Evolutionary conservation across 306 rosid species (phyloP), one percentile per base, ranked within the genome.

Genomic region (Cucurbita maxima): DNA sequence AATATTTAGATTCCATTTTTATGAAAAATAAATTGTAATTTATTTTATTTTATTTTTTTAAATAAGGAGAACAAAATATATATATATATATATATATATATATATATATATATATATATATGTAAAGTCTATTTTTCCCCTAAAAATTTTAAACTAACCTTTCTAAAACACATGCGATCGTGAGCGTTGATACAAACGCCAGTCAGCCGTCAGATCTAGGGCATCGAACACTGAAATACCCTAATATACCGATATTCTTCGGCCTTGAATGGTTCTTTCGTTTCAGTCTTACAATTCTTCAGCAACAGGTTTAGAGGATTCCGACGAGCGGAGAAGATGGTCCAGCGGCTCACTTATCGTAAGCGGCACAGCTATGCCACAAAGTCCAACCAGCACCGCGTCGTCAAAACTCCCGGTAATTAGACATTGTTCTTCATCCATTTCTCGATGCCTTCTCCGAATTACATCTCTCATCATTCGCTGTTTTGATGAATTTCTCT

Each of bases 171-270:
- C 34, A 10, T 16, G 13, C 25, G 48, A 61, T 61, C 48, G 69
- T 8, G 22, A 61, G 69, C 69, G 48, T 61, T 37, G 69, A 16
- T 61, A 4, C 25, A 37, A 61, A 38, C 48, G 45, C 22, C 6
- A 37, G 38, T 61, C 9, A 56, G 40, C 79, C 86, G 77, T 84
- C 71, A 15, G 86, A 87, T 84, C 60, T 82, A 87, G 86, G 88
- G 88, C 72, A 82, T 75, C 37, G 4, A 3, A 18, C 9, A 25
- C 2, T 25, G 63, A 60, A 13, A 53, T 22, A 52, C 61, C 61
- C 72, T 58, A 81, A 54, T 79, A 71, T 80, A 80, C 38, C 1
- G 43, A 52, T 58, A 7, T 79, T 50, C 11, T 16, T 76, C 58
- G 34, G 10, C 0, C 3, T 4, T 0, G 0, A 0, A 0, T 0